phyloP scores from a whole-genome alignment of 306 rosid species.

The Cucurbita argyrosperma region DNA sequence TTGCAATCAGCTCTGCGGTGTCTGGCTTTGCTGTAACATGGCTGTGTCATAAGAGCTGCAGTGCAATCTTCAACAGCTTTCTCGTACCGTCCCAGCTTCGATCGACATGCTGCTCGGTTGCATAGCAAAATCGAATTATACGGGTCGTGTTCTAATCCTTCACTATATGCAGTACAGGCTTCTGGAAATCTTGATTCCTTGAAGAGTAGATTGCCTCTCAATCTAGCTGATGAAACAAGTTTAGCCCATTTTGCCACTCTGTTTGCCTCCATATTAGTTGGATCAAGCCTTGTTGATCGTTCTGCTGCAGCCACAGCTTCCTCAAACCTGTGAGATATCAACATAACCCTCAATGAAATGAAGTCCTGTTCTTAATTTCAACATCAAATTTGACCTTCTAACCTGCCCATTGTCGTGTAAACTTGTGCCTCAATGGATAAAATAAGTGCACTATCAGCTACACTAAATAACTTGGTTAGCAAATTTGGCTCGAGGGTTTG shows the following conservation, averaged over 20 bases:
- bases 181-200: conserved; percentile 59
- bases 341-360: background rate
- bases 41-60: conserved; percentile 54
- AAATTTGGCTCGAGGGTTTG: conserved; percentile 37
- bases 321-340: conserved; percentile 46
- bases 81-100: conserved; percentile 74
- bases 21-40: conserved; percentile 85
- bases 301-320: conserved; percentile 57
- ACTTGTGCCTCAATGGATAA: conserved; percentile 52
- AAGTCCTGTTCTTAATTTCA: background rate
- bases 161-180: conserved; percentile 54
- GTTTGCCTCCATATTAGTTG: conserved; percentile 36
- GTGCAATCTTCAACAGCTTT: conserved; percentile 91
- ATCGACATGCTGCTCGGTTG: conserved; percentile 93
- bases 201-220: conserved; percentile 80
- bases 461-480: conserved; percentile 47
- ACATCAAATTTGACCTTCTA: conserved; percentile 1
- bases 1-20: conserved; percentile 76
- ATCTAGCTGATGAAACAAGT: conserved; percentile 50
- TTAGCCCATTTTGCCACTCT: conserved; percentile 44
- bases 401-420: conserved; percentile 81
- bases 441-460: conserved; percentile 29
- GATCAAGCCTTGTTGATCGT: conserved; percentile 54
- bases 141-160: conserved; percentile 70
- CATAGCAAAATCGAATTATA: conserved; percentile 63